Base-by-base conservation (phyloP, 176 grass and related monocot species). In the Olyra latifolia region DNA sequence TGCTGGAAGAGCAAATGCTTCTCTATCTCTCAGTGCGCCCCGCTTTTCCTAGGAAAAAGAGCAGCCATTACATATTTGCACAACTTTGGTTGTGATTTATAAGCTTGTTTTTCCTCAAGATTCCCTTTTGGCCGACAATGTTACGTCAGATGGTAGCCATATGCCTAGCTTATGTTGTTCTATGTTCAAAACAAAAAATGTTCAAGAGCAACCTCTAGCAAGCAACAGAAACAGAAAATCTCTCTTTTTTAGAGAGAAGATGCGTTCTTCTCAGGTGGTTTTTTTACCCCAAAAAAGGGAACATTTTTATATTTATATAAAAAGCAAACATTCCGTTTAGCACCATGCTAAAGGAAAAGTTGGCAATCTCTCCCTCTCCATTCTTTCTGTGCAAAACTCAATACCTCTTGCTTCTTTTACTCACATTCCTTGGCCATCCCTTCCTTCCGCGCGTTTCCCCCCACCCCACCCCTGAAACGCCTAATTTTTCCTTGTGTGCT, bases 361-460 rank as follows among this genome's bases (percentile, higher is more conserved):
- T 6, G 38, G 8, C 27, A 8, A 19, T 69, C 62, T 70, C 62
- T 69, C 52, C 12, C 56, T 64, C 55, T 82, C 14, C 4, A 20
- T 15, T 47, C 66, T 41, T 40, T 28, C 47, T 47, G 12, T 14
- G 56, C 65, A 65, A 82, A 72, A 6, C 39, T 28, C 47, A n/a
- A 65, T 57, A 17, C 54, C 47, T 17, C 25, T 49, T 38, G 72
- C 59, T 54, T 25, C 6, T 5, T 35, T 80, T 71, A 15, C 45
- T 71, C 82, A 85, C 82, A 47, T 75, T 40, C 70, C 54, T 29
- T 10, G 6, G 1, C 44, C 32, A 41, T 24, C 65, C 32, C 38
- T 68, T 43, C 41, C 48, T n/a, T 39, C 32, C 2, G 15, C 3
- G 3, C 28, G 42, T 25, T 28, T 25, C n/a, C n/a, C n/a, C n/a